Base-by-base conservation (phyloP, 805 yeast species). In the Brettanomyces anomalus region DNA sequence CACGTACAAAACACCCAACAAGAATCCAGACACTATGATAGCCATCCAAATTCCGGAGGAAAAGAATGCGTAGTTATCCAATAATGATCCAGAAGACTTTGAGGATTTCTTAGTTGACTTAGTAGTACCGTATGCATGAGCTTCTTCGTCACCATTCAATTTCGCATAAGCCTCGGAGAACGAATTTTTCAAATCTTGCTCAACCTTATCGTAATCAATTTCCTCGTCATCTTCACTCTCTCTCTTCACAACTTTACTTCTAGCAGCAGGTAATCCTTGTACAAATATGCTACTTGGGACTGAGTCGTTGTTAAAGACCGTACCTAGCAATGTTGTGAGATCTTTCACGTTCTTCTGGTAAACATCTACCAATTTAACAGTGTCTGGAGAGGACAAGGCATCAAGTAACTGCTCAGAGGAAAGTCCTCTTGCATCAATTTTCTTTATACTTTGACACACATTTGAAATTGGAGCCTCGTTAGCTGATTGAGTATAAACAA, bases 1-100 rank as follows among this genome's bases (percentile, higher is more conserved):
- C 41, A 72, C 65, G 40, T 68, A 56, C 43, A 86, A 65, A 34
- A 86, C 68, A 31, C 62, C 63, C 17, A 85, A 44, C 49, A 88
- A 66, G 47, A 85, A 60, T 11, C 73, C 59, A 3, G 86, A 69
- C 15, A 86, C 87, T 36, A 89, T 61, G 46, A 82, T 63, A 43
- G 82, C 72, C 79, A 84, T 82, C 65, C 85, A 77, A 46, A 90
- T 68, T 17, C 95, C 97, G 14, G 89, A 80, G 11, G 87, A 73
- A 67, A 86, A 84, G 59, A 78, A 81, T 54, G 74, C 74, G 61
- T 84, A 85, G 46, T 71, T 67, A 45, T 77, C 73, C 60, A 85
- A 82, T 44, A 84, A 62, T 43, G 72, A 71, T 11, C 67, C 61
- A 35, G 51, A 52, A 36, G 49, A 46, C 14, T 37, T 44, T 5